Percentiles rank a stretch among this genome's conserved stretches.
phyloP scores from a whole-genome alignment of 1,284 basidiomycete species.

The Meripilus lineatus region DNA sequence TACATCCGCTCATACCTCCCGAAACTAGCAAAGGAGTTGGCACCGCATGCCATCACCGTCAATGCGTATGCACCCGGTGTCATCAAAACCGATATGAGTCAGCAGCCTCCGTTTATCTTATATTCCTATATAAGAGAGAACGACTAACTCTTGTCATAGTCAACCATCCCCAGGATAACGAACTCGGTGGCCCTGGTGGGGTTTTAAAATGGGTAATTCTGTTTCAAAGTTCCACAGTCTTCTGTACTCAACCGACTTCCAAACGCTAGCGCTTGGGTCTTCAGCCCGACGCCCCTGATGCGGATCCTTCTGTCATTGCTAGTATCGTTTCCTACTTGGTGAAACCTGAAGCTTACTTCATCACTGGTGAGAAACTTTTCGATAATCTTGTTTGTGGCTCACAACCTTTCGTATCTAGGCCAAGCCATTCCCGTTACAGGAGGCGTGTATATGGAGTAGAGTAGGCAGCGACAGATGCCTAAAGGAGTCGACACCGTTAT shows the following conservation, averaged over 20 bases:
- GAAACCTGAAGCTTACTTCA: constrained; percentile 7
- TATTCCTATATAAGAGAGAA: neutral
- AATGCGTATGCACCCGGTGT: constrained; percentile 23
- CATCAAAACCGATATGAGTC: constrained; percentile 19
- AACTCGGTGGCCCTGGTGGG: constrained; percentile 15
- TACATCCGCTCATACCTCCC: neutral
- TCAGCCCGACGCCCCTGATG: neutral
- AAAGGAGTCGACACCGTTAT: too few relatives aligned
- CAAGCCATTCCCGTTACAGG: too few relatives aligned
- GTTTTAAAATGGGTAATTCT: constrained; percentile 13
- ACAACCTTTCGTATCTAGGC: too few relatives aligned
- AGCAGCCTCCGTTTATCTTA: neutral
- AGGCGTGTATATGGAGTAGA: too few relatives aligned
- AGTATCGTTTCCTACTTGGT: constrained; percentile 4
- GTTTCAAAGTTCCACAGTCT: too few relatives aligned
- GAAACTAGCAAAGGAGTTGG: constrained; percentile 16
- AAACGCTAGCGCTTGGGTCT: too few relatives aligned
- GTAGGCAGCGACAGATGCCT: too few relatives aligned
- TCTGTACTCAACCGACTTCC: too few relatives aligned
- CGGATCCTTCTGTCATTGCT: constrained; percentile 1
- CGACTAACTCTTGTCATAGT: constrained; percentile 4
- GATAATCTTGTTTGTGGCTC: too few relatives aligned
- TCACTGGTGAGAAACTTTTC: constrained; percentile 7
- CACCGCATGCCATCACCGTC: constrained; percentile 21
- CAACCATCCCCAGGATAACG: constrained; percentile 15